phyloP scores from a whole-genome alignment of 2,329 filamentous ascomycete species.

The Pestalotiopsis sp. region DNA sequence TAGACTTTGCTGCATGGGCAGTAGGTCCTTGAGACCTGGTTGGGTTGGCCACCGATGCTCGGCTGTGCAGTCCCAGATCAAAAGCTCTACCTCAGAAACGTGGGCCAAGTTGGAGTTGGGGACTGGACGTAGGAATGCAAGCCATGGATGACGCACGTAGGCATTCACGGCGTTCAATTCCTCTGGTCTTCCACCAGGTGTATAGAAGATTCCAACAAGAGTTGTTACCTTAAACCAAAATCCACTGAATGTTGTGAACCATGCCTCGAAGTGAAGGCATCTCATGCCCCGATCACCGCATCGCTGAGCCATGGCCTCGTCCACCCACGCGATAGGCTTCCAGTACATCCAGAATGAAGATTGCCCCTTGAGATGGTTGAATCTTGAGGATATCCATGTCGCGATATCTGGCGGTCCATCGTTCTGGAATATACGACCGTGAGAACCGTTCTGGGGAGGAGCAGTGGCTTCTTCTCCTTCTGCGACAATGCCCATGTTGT shows the following conservation, averaged over 20 bases:
- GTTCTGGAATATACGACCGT: conserved; percentile 17
- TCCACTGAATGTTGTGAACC: conserved; percentile 31
- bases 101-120: conserved; percentile 28
- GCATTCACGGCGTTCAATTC: conserved; percentile 20
- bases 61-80: conserved; percentile 55
- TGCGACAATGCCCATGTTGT: conserved; percentile 18
- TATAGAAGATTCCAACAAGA: conserved; percentile 54
- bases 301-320: conserved; percentile 41
- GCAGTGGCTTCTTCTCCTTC: conserved; percentile 14
- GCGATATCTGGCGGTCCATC: conserved; percentile 18
- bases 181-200: conserved; percentile 41
- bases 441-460: conserved; percentile 18
- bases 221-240: conserved; percentile 31
- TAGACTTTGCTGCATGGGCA: conserved; percentile 47
- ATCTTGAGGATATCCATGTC: conserved; percentile 17
- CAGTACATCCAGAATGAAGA: conserved; percentile 34
- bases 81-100: conserved; percentile 44
- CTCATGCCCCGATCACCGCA: conserved; percentile 24
- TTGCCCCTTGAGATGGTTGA: not conserved
- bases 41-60: conserved; percentile 24
- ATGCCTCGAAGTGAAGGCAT: conserved; percentile 36
- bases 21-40: conserved; percentile 30
- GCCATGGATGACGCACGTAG: conserved; percentile 49
- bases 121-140: conserved; percentile 48
- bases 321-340: conserved; percentile 43